These are phyloP conservation scores for Apophysomyces variabilis DNA, from an alignment of 371 early-diverging fungal genomes.

Conservation along the genomic window DNA sequence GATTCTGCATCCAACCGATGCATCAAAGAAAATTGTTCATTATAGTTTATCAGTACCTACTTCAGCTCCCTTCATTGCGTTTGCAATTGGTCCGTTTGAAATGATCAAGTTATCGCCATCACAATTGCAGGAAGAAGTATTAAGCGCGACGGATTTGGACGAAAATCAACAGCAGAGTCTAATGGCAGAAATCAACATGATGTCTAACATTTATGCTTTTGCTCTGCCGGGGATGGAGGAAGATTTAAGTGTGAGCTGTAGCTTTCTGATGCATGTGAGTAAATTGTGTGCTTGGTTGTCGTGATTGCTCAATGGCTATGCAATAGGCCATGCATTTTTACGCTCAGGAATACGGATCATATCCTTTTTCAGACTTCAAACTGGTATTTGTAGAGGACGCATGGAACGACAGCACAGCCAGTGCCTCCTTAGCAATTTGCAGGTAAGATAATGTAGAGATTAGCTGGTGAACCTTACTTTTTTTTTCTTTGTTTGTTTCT, in stretches of 20 bases:
- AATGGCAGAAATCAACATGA: constrained; percentile 54
- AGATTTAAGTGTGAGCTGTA: constrained; percentile 67
- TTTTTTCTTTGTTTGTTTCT: background rate
- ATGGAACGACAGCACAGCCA: constrained; percentile 64
- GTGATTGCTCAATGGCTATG: constrained; percentile 2
- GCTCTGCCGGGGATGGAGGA: constrained; percentile 60
- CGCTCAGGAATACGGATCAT: constrained; percentile 86
- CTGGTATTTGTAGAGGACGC: constrained; percentile 87
- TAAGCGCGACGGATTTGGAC: constrained; percentile 51
- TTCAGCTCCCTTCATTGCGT: constrained; percentile 74
- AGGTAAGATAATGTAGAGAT: constrained; percentile 37
- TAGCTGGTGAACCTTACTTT: background rate
- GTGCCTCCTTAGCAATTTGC: constrained; percentile 72
- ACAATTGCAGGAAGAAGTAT: constrained; percentile 48
- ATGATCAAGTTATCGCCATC: constrained; percentile 52
- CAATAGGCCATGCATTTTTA: constrained; percentile 79
- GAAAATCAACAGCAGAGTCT: constrained; percentile 53
- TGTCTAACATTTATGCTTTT: constrained; percentile 74
- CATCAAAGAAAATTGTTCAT: constrained; percentile 59
- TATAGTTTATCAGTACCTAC: constrained; percentile 68
- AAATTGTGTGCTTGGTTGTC: background rate
- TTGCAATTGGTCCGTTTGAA: constrained; percentile 78
- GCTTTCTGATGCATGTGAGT: constrained; percentile 70
- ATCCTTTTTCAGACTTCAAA: constrained; percentile 86
- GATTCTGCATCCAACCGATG: constrained; percentile 66